These are phyloP conservation scores for Tetrahymena malaccensis DNA, from an alignment of 73 alveolate genomes.

Conservation along the genomic window DNA sequence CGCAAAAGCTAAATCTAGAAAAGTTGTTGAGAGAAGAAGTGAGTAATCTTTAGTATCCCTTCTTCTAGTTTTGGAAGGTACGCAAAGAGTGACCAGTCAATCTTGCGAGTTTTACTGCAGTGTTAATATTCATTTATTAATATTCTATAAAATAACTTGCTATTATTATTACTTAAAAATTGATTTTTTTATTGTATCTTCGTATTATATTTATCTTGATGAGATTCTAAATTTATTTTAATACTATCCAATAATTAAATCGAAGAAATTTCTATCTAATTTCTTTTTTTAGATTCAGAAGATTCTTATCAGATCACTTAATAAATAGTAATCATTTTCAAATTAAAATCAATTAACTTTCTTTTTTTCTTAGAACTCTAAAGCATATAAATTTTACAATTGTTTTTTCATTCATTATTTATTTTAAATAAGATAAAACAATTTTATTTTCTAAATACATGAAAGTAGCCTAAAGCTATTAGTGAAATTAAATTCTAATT, in stretches of 20 bases:
- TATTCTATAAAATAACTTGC: neutral
- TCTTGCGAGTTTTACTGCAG: neutral
- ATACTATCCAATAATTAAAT: neutral
- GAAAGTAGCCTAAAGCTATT: too few species aligned
- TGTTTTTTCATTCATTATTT: too few species aligned
- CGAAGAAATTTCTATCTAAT: neutral
- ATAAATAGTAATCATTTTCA: neutral
- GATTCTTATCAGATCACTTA: neutral
- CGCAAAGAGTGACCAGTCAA: neutral
- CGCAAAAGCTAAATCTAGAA: neutral
- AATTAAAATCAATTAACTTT: neutral
- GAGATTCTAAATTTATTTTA: neutral
- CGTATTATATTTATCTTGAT: neutral
- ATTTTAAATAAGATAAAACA: too few species aligned
- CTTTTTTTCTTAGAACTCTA: neutral
- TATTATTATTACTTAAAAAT: too few species aligned
- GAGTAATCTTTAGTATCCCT: neutral
- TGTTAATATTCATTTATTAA: neutral
- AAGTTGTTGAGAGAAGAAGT: neutral
- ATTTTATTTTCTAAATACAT: too few species aligned
- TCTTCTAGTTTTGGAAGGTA: neutral
- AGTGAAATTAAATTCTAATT: too few species aligned
- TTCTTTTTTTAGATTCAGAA: neutral
- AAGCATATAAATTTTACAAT: neutral
- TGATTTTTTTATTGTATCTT: neutral